A percentile compares a stretch with the other conserved stretches of the same genome.
phyloP scores from a whole-genome alignment of 345 rosid species.

The Raphanus raphanistrum region DNA sequence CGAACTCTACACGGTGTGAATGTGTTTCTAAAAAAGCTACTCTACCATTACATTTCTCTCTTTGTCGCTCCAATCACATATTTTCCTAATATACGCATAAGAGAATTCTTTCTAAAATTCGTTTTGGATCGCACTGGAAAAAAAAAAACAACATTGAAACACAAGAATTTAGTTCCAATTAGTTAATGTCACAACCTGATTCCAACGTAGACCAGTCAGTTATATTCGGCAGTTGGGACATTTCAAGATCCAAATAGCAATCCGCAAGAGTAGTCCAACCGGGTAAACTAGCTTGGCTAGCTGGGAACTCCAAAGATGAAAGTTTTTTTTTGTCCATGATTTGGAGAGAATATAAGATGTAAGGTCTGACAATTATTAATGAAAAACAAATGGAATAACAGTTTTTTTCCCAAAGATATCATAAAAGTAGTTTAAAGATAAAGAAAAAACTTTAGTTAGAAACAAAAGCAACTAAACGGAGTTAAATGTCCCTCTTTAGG shows the following conservation, averaged over 20 bases:
- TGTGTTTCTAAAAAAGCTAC: constrained; percentile 11
- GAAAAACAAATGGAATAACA: not conserved
- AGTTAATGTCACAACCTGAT: constrained; percentile 1
- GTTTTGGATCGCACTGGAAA: not conserved
- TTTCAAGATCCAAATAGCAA: not conserved
- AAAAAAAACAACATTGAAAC: not conserved
- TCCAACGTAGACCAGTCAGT: not conserved
- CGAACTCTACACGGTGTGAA: constrained; percentile 25
- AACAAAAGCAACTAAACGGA: not conserved
- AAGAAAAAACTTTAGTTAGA: not conserved
- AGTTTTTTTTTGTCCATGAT: not conserved
- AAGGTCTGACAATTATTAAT: not conserved
- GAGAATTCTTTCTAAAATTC: not conserved
- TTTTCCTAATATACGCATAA: not conserved
- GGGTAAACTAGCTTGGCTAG: not conserved
- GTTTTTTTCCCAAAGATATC: not conserved
- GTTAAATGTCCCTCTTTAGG: not conserved
- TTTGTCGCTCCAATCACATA: constrained; percentile 1
- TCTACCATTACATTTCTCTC: not conserved
- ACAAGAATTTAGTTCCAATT: not conserved
- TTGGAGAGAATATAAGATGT: not conserved
- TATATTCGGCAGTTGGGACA: not conserved
- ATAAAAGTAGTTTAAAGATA: not conserved
- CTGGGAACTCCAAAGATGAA: not conserved
- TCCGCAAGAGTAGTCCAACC: not conserved